These are phyloP conservation scores for Hypoxylon rickii DNA, from an alignment of 495 filamentous ascomycete genomes.

Conservation along the genomic window DNA sequence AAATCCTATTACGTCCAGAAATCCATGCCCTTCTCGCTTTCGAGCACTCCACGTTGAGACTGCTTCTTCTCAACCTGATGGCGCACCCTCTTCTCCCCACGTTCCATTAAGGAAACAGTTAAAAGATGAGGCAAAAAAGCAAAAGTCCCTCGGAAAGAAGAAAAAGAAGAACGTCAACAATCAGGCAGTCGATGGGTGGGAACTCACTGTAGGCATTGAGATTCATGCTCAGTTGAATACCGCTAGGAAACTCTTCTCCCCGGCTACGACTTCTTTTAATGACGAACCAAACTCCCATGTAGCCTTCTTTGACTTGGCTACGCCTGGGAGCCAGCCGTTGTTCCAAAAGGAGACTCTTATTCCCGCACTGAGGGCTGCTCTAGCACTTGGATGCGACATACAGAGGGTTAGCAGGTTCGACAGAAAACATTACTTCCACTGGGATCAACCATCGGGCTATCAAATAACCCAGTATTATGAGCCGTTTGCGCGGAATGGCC, in stretches of 20 bases:
- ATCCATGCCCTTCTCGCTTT: constrained; percentile 9
- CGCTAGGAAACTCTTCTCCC: constrained; percentile 79
- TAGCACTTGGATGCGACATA: constrained; percentile 81
- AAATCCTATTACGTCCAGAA: not conserved
- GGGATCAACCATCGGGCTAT: constrained; percentile 94
- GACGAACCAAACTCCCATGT: constrained; percentile 83
- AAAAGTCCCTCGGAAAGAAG: constrained; percentile 44
- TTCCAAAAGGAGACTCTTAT: constrained; percentile 85
- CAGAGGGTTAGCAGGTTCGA: constrained; percentile 81
- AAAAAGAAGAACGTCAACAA: constrained; percentile 51
- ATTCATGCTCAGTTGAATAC: constrained; percentile 97
- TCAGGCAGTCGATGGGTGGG: constrained; percentile 69
- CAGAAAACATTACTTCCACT: constrained; percentile 98
- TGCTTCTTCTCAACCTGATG: constrained; percentile 3
- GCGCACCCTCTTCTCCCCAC: constrained; percentile 18
- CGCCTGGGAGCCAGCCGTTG: constrained; percentile 84
- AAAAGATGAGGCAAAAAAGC: constrained; percentile 69
- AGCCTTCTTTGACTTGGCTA: constrained; percentile 83
- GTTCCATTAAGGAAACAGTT: constrained; percentile 73
- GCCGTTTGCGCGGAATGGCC: constrained; percentile 81
- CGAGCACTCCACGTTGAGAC: constrained; percentile 27
- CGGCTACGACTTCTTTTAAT: constrained; percentile 70
- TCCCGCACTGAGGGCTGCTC: constrained; percentile 84
- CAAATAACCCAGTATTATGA: constrained; percentile 97
- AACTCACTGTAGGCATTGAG: constrained; percentile 92